Base-by-base conservation (phyloP, 2,329 filamentous ascomycete species). In the Bertia moriformis region DNA sequence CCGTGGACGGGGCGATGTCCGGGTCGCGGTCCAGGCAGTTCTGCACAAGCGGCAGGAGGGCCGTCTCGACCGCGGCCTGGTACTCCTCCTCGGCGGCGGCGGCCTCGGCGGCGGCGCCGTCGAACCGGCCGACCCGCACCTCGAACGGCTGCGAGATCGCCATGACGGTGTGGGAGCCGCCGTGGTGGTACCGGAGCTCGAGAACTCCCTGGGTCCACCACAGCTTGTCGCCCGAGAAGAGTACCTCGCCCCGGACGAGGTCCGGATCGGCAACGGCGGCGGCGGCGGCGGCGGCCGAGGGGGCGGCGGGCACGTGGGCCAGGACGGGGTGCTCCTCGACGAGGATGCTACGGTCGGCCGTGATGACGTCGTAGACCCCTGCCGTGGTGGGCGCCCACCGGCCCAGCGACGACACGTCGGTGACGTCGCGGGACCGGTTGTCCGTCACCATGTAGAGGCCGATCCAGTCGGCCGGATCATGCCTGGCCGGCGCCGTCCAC, bases 191-290 rank as follows among this genome's bases (percentile, higher is more conserved):
- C 30, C 91, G 78, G 65, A 98, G 93, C 53, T 98, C 91, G 52
- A 94, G 98, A 2, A 93, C 83, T 40, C 91, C 91, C 44, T 89
- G 83, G 0, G 83, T 93, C 91, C 91, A 98, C 80, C 86, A 98
- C 2, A 95, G 71, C 61, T 93, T 94, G 62, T 96, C 88, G 38
- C 91, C 88, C 10, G 78, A 68, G 53, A 98, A 96, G 13, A 84
- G 59, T 51, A 96, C 79, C 55, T 94, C 86, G 35, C 91, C 91
- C 12, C 73, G 69, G 3, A 85, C 71, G 46, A 79, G 68, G 42
- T 83, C 69, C 14, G 59, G 61, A 3, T 69, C 69, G 7, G 22
- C 22, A 7, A n/a, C 22, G 7, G 22, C 22, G 7, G 22, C 22
- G 7, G 22, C 22, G 7, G 22, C 22, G 7, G 7, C 22, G 7